A percentile compares a stretch with the other conserved stretches of the same genome.
phyloP scores from a whole-genome alignment of 139 green algal genomes.

The Zygnema cylindricum region DNA sequence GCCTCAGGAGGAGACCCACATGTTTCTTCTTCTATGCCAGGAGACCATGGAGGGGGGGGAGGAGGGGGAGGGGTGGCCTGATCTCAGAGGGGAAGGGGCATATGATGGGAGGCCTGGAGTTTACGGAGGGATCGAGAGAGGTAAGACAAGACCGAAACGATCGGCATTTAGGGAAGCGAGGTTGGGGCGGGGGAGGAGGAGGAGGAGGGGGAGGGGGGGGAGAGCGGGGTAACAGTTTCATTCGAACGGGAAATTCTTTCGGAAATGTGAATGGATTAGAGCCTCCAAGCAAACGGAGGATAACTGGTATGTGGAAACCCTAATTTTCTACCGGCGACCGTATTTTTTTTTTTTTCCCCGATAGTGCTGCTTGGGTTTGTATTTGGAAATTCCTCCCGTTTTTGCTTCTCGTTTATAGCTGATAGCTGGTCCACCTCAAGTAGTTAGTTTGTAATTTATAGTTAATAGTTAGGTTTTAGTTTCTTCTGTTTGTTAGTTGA shows the following conservation, averaged over 20 bases:
- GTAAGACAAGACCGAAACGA: neutral
- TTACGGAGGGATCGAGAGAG: neutral
- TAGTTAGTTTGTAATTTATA: no score
- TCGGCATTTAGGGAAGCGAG: neutral
- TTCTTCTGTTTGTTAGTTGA: no score
- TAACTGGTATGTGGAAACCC: neutral
- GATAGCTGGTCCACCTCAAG: no score
- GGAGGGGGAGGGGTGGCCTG: neutral
- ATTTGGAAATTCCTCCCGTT: no score
- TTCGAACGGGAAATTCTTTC: neutral
- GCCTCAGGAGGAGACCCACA: neutral
- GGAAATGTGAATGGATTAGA: constrained; percentile 3
- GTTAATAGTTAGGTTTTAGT: no score
- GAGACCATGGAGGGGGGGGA: neutral
- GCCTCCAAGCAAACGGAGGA: neutral
- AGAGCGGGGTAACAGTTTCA: neutral
- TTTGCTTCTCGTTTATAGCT: no score
- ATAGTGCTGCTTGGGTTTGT: no score
- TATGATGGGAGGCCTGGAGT: neutral
- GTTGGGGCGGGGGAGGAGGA: neutral
- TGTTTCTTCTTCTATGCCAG: neutral
- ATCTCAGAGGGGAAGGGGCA: neutral
- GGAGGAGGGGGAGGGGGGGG: neutral
- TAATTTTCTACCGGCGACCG: no score
- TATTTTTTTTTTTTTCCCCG: no score